These are phyloP conservation scores for Wolfiporia cocos DNA, from an alignment of 1,284 basidiomycete species.

Conservation along the genomic window DNA sequence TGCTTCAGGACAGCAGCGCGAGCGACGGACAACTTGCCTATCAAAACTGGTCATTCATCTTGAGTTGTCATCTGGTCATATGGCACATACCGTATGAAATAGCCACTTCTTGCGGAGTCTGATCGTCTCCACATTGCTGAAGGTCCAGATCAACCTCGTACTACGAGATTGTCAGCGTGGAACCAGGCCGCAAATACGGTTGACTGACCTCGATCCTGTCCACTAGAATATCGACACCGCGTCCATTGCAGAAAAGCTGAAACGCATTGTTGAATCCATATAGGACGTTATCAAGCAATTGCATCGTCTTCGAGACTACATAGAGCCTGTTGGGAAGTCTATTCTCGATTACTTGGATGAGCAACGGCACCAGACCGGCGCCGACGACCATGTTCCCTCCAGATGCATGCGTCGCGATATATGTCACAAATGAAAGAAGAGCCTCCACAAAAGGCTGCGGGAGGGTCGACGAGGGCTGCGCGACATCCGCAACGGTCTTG, in stretches of 20 bases:
- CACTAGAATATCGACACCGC: constrained; percentile 84
- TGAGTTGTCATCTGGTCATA: too few relatives aligned
- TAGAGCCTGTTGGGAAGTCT: constrained; percentile 59
- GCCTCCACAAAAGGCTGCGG: constrained; percentile 84
- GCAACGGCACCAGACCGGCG: constrained; percentile 90
- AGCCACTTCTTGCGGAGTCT: constrained; percentile 42
- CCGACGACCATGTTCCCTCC: constrained; percentile 93
- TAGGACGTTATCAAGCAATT: constrained; percentile 88
- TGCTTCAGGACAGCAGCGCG: constrained; percentile 81
- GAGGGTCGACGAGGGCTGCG: constrained; percentile 56
- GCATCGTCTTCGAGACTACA: constrained; percentile 83
- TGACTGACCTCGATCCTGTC: constrained; percentile 73
- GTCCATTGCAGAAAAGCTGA: constrained; percentile 79
- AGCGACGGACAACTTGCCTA: constrained; percentile 61
- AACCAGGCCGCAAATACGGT: too few relatives aligned
- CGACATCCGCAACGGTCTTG: constrained; percentile 70
- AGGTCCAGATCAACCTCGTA: constrained; percentile 70
- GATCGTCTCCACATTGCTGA: constrained; percentile 42
- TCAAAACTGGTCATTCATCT: background rate
- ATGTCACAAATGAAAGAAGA: constrained; percentile 82
- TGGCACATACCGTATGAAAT: constrained; percentile 54
- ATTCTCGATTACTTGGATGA: constrained; percentile 86
- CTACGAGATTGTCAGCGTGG: constrained; percentile 29
- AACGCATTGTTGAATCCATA: constrained; percentile 90
- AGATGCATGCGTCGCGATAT: constrained; percentile 77